Conservation (phyloP, 2,329 filamentous ascomycete genomes). For the Xylariaceae sp. region DNA sequence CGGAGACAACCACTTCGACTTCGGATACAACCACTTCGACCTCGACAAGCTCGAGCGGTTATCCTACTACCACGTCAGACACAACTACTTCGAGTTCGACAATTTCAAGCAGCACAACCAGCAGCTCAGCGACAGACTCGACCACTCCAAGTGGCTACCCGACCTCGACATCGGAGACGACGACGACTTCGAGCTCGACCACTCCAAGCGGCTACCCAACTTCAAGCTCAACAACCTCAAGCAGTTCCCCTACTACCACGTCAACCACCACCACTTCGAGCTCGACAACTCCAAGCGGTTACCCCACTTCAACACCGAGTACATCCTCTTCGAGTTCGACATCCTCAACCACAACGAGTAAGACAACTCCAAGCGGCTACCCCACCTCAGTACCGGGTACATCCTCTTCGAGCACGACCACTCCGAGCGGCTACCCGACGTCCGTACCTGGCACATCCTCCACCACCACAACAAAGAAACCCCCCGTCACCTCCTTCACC, state of each 20-base stretch:
- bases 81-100: conserved; percentile 20
- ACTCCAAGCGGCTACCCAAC: no score
- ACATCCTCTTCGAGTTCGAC: conserved; percentile 9
- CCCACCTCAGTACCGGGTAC: conserved; percentile 12
- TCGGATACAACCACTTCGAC: conserved; percentile 19
- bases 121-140: background rate
- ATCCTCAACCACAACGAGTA: conserved; percentile 16
- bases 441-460: no score
- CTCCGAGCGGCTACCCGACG: no score
- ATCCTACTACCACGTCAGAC: conserved; percentile 11
- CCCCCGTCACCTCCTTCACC: background rate
- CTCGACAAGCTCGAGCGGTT: conserved; percentile 7
- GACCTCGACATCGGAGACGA: no score
- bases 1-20: background rate
- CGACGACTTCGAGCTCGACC: conserved; percentile 8
- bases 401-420: conserved; percentile 19
- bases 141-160: conserved; percentile 25
- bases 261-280: conserved; percentile 19
- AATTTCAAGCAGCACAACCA: conserved; percentile 6
- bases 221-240: conserved; percentile 14
- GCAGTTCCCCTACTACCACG: conserved; percentile 4
- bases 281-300: conserved; percentile 24
- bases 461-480: background rate
- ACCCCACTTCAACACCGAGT: no score
- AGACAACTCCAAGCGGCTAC: conserved; percentile 6